These are phyloP conservation scores for Leucocoprinus birnbaumii DNA, from an alignment of 768 basidiomycete species.

Conservation along the genomic window DNA sequence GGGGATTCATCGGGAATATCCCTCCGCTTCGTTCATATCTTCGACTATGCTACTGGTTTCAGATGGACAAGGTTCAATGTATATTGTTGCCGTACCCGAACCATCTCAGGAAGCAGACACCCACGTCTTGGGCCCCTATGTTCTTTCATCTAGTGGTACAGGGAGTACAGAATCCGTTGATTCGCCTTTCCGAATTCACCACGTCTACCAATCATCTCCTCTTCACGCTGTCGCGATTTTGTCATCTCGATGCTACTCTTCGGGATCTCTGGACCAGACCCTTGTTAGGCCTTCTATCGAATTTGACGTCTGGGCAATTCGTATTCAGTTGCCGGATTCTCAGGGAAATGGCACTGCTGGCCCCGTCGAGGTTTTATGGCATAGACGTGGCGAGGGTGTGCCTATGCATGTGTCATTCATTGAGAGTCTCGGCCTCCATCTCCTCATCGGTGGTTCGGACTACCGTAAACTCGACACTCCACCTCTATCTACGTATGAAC, in stretches of 20 bases:
- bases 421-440: conserved; percentile 38
- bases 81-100: conserved; percentile 36
- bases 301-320: conserved; percentile 68
- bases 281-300: conserved; percentile 29
- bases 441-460: conserved; percentile 55
- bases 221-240: conserved; percentile 43
- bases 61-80: conserved; percentile 70
- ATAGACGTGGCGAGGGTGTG: conserved; percentile 65
- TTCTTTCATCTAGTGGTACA: conserved; percentile 31
- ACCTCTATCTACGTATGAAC: conserved; percentile 42
- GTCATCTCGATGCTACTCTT: conserved; percentile 53
- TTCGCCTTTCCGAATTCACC: conserved; percentile 44
- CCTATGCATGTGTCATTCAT: conserved; percentile 57
- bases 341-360: conserved; percentile 25
- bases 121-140: conserved; percentile 42
- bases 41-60: conserved; percentile 49
- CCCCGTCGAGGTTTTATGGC: conserved; percentile 62
- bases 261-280: conserved; percentile 8
- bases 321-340: conserved; percentile 43
- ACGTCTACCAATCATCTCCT: conserved; percentile 33
- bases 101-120: background rate
- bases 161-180: conserved; percentile 29
- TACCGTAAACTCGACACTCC: conserved; percentile 43
- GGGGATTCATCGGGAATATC: conserved; percentile 65
- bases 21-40: conserved; percentile 60